Evolutionary conservation across 345 rosid species (phyloP), one percentile per base, ranked within the genome.

Genomic region (Salix purpurea): DNA sequence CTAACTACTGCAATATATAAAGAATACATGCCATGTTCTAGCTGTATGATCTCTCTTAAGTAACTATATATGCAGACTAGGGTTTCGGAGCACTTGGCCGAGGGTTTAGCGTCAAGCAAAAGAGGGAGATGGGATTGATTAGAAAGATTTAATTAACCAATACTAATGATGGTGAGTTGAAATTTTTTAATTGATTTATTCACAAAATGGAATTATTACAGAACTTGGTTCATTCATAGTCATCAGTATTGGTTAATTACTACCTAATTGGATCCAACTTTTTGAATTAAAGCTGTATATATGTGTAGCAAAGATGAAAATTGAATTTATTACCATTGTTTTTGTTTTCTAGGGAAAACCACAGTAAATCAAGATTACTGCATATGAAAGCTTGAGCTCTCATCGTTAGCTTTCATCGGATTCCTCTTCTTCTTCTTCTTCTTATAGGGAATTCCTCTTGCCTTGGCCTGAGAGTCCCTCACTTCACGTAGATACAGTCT

Each of bases 381-480:
- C 76, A 83, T 77, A 60, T 85, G 82, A 77, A 83, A 77, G 73
- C 73, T 82, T 6, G 92, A 83, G 84, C 64, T 77, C 26, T 75
- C 76, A 62, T 80, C 80, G 62, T 65, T 73, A 40, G 84, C 44
- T 77, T 84, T 87, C 79, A 76, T 62, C 48, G 80, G 68, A 76
- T 75, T 85, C 83, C 79, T 90, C 82, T 84, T 91, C 91, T 91
- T 93, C 86, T 93, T 93, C 54, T 92, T 91, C 88, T 93, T 93
- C 92, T 90, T 93, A 61, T 93, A 93, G 39, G 94, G 96, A 26
- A 93, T 89, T 67, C 97, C 97, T 74, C 97, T 82, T 14, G 97
- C 97, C 74, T 89, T 93, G 0, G 94, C 89, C 69, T 93, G 97
- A 12, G 92, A 89, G 67, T 93, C 96, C 77, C 97, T 90, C 71